These are phyloP conservation scores for Elsinoe arachidis DNA, from an alignment of 2,329 filamentous ascomycete genomes.

Conservation along the genomic window DNA sequence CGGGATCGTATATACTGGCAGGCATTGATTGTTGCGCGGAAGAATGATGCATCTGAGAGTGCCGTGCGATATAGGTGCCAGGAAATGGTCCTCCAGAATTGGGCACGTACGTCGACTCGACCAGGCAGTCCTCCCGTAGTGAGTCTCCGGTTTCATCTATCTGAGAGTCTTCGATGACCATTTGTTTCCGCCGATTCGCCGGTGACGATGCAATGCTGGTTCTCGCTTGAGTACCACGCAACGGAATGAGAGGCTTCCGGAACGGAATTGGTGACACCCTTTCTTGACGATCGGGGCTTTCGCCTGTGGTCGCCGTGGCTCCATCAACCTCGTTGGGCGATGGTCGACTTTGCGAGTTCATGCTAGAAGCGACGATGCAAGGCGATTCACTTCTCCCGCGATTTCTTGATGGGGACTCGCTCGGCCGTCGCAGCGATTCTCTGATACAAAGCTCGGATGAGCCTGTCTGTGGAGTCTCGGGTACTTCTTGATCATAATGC, in stretches of 20 bases:
- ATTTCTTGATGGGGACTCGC: conserved; percentile 17
- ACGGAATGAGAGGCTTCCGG: neutral
- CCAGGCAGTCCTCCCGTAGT: neutral
- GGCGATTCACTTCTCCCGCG: conserved; percentile 13
- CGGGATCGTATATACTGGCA: conserved; percentile 14
- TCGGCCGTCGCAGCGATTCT: neutral
- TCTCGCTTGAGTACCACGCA: neutral
- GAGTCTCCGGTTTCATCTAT: conserved; percentile 13
- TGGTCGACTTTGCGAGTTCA: neutral
- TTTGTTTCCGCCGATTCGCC: neutral
- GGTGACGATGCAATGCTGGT: conserved; percentile 1
- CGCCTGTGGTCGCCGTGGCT: neutral
- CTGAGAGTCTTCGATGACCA: conserved; percentile 16
- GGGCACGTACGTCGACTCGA: neutral
- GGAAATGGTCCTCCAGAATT: neutral
- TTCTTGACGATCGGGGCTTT: neutral
- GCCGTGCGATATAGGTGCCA: neutral
- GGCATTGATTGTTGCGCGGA: conserved; percentile 1
- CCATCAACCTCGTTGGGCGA: neutral
- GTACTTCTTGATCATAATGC: conserved; percentile 17
- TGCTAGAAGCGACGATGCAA: neutral
- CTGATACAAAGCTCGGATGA: conserved; percentile 8
- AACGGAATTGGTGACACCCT: conserved; percentile 3
- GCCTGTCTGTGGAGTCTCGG: conserved; percentile 7
- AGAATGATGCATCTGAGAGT: neutral